phyloP scores from a whole-genome alignment of 257 asterid genomes.

The Pogostemon cablin region DNA sequence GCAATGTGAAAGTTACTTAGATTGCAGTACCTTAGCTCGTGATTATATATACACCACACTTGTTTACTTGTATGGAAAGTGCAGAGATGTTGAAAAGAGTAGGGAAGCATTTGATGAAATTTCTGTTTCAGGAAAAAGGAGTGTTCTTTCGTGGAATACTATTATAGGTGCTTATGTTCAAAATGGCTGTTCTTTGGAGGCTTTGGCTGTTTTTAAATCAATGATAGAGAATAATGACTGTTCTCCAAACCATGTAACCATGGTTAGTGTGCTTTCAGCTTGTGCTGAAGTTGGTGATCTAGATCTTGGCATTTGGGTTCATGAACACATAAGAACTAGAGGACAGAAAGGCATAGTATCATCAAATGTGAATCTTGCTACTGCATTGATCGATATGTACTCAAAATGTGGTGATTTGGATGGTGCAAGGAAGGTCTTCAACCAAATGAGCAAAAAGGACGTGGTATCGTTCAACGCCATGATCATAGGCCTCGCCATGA shows the following conservation, averaged over 20 bases:
- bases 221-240: conserved; percentile 51
- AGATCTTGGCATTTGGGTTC: conserved; percentile 66
- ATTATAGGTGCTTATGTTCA: conserved; percentile 64
- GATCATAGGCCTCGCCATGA: conserved; percentile 74
- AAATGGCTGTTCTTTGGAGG: conserved; percentile 57
- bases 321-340: conserved; percentile 51
- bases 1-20: conserved; percentile 11
- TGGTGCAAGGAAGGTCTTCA: conserved; percentile 47
- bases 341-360: conserved; percentile 48
- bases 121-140: conserved; percentile 54
- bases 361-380: conserved; percentile 66
- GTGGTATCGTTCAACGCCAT: conserved; percentile 74
- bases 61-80: conserved; percentile 66
- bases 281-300: conserved; percentile 77
- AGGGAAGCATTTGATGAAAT: conserved; percentile 58
- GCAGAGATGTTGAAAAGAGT: conserved; percentile 51
- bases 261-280: conserved; percentile 77
- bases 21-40: conserved; percentile 17
- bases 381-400: conserved; percentile 78
- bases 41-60: conserved; percentile 53
- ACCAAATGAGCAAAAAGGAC: conserved; percentile 53
- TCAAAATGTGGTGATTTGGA: conserved; percentile 70
- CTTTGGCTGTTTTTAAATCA: conserved; percentile 49
- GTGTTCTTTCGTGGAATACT: conserved; percentile 70
- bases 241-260: conserved; percentile 73